phyloP scores from a whole-genome alignment of 1,284 basidiomycete species.

The Pisolithus thermaeus region DNA sequence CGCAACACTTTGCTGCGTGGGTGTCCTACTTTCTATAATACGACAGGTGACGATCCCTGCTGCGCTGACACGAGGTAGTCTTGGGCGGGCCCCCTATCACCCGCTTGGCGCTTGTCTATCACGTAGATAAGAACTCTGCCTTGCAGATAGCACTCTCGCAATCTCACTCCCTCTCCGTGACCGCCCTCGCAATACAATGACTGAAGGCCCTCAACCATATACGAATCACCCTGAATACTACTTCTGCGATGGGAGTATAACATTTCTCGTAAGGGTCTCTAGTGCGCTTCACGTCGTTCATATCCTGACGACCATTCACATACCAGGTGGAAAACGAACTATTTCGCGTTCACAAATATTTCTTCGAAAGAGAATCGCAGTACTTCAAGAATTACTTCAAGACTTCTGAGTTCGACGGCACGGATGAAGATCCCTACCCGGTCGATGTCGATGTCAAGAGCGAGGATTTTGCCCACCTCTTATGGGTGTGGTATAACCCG shows the following conservation, averaged over 20 bases:
- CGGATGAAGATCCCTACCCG: slow-evolving; percentile 32
- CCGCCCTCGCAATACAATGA: background rate
- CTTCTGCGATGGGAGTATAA: slow-evolving; percentile 14
- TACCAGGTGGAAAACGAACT: slow-evolving; percentile 41
- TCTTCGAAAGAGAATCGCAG: slow-evolving; percentile 59
- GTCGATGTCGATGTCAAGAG: slow-evolving; percentile 33
- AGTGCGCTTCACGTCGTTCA: no score
- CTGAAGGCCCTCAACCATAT: background rate
- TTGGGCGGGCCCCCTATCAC: no score
- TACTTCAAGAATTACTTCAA: slow-evolving; percentile 42
- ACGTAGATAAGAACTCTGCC: background rate
- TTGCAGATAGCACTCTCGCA: background rate
- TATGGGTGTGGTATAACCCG: slow-evolving; percentile 72
- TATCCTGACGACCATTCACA: background rate
- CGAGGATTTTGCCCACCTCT: slow-evolving; percentile 51
- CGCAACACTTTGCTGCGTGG: no score
- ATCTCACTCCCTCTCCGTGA: background rate
- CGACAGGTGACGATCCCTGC: no score
- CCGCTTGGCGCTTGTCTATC: no score
- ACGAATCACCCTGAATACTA: slow-evolving; percentile 11
- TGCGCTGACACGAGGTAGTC: no score
- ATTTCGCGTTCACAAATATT: slow-evolving; percentile 58
- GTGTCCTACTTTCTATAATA: no score
- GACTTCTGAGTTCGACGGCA: slow-evolving; percentile 34
- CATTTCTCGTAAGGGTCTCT: slow-evolving; percentile 16